Conservation (phyloP, 371 early-diverging fungal genomes). For the Mucor sp. region DNA sequence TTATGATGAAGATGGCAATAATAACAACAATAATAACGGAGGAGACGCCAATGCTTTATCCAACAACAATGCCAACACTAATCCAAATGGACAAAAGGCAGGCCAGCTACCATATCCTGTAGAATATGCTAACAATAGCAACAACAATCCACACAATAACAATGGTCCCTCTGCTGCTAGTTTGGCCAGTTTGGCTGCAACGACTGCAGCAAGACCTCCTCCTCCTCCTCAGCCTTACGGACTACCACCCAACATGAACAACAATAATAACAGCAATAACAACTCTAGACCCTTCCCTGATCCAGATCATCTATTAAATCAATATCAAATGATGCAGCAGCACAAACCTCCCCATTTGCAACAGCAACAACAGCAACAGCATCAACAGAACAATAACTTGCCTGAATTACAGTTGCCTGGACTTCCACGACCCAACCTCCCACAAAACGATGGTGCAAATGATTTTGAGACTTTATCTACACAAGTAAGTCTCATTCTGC, state of each 20-base stretch:
- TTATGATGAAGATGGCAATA: slow-evolving; percentile 38
- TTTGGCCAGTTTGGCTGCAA: slow-evolving; percentile 20
- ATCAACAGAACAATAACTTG: background rate
- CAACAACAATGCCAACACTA: background rate
- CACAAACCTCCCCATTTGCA: background rate
- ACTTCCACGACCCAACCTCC: slow-evolving; percentile 36
- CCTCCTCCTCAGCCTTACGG: slow-evolving; percentile 2
- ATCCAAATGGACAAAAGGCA: background rate
- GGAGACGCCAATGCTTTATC: background rate
- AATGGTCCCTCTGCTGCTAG: slow-evolving; percentile 21
- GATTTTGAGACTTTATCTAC: slow-evolving; percentile 18
- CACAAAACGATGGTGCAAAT: slow-evolving; percentile 48
- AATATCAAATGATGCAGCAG: slow-evolving; percentile 19
- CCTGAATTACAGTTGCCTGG: slow-evolving; percentile 32
- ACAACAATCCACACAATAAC: background rate
- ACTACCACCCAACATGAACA: slow-evolving; percentile 2
- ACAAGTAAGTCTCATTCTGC: background rate
- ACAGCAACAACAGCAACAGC: slow-evolving; percentile 1
- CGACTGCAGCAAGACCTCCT: slow-evolving; percentile 3
- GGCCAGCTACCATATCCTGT: slow-evolving; percentile 5
- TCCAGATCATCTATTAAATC: slow-evolving; percentile 19
- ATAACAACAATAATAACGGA: background rate
- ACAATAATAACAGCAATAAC: background rate
- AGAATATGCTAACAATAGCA: background rate
- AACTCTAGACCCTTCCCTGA: slow-evolving; percentile 19